Evolutionary conservation across 83 land plant species (phyloP).

Genomic region (Picea abies): DNA sequence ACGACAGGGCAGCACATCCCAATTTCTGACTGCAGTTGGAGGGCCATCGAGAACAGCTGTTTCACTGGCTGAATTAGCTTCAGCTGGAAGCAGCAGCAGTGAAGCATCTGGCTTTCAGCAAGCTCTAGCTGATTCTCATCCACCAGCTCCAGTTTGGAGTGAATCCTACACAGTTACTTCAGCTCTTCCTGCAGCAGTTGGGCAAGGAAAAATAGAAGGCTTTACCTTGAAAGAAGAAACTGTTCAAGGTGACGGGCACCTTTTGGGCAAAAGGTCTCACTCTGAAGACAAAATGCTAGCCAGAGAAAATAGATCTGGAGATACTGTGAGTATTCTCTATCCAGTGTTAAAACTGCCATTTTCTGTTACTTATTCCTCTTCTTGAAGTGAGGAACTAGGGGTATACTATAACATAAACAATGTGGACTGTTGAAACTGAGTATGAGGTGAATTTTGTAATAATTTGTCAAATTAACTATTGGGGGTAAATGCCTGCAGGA

Average conservation of each 20-base stretch:
- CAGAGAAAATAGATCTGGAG: slow-evolving; percentile 7
- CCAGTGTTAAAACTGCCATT: neutral
- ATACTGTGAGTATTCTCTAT: neutral
- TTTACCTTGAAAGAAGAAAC: slow-evolving; percentile 18
- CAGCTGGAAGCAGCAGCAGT: slow-evolving; percentile 17
- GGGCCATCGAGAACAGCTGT: neutral
- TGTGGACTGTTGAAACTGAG: neutral
- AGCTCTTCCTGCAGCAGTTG: neutral
- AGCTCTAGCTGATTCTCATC: slow-evolving; percentile 14
- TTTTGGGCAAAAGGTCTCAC: slow-evolving; percentile 9
- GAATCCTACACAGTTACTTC: slow-evolving; percentile 14
- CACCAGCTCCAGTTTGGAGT: slow-evolving; percentile 22
- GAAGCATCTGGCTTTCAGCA: slow-evolving; percentile 21
- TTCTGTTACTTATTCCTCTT: neutral
- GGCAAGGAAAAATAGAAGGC: slow-evolving; percentile 20
- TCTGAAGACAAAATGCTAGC: neutral
- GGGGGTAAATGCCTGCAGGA: slow-evolving; percentile 18
- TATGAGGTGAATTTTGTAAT: neutral
- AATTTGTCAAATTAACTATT: neutral
- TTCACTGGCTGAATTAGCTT: slow-evolving; percentile 1
- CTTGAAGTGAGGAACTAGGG: neutral
- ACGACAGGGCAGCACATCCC: slow-evolving; percentile 11
- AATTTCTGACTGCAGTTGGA: slow-evolving; percentile 7
- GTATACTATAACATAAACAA: neutral
- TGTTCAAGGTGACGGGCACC: slow-evolving; percentile 10